phyloP scores from a whole-genome alignment of 1,284 basidiomycete genomes.

The Moesziomyces parantarcticus region DNA sequence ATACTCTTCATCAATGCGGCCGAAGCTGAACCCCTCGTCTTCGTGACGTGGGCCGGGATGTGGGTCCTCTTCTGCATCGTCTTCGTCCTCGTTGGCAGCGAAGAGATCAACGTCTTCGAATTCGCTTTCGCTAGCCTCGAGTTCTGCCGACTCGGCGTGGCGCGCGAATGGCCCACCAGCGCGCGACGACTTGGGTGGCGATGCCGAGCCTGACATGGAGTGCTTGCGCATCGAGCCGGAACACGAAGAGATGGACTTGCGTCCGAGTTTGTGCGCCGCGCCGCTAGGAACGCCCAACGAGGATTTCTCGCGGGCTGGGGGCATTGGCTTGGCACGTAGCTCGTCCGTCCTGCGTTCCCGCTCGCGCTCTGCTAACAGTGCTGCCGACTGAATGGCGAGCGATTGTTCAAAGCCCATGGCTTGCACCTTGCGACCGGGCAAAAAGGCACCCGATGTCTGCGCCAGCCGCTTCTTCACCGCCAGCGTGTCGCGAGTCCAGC shows the following conservation, averaged over 20 bases:
- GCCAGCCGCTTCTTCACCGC: constrained; percentile 47
- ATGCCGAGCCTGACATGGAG: constrained; percentile 26
- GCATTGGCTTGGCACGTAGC: constrained; percentile 15
- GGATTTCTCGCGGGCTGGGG: constrained; percentile 26
- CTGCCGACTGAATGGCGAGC: constrained; percentile 43
- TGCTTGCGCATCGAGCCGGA: constrained; percentile 41
- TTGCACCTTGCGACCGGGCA: constrained; percentile 40
- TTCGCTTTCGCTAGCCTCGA: constrained; percentile 43
- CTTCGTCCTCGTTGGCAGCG: constrained; percentile 21
- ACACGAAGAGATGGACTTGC: constrained; percentile 51
- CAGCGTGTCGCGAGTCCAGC: constrained; percentile 42
- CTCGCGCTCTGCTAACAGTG: constrained; percentile 40
- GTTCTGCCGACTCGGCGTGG: constrained; percentile 26
- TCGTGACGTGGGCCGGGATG: constrained; percentile 37
- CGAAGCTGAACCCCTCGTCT: constrained; percentile 34
- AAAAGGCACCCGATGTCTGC: constrained; percentile 31
- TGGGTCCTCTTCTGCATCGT: constrained; percentile 17
- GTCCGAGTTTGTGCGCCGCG: constrained; percentile 39
- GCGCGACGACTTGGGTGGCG: constrained; percentile 29
- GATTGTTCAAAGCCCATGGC: constrained; percentile 43
- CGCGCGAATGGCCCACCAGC: constrained; percentile 36
- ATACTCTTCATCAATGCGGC: constrained; percentile 29
- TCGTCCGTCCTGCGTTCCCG: constrained; percentile 38
- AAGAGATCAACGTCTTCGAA: constrained; percentile 22
- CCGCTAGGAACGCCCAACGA: constrained; percentile 38